Evolutionary conservation across 305 asterid species (phyloP).

Genomic region (Fraxinus albicans): DNA sequence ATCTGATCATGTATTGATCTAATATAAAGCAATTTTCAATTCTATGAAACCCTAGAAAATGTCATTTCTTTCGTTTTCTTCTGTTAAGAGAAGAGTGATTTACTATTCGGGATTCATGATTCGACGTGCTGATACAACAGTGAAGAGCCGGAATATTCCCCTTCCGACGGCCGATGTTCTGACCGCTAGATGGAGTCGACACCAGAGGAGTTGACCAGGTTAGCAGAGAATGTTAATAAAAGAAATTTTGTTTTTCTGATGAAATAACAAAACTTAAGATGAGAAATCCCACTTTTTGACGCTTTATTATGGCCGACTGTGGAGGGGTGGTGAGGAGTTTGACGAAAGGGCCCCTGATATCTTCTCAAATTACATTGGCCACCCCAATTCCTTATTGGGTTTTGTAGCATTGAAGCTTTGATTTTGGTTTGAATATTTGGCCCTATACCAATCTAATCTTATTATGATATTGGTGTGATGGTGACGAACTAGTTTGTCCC

Average conservation of each 20-base stretch:
- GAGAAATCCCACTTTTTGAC: not conserved
- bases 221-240: not conserved
- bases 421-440: not conserved
- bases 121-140: constrained; percentile 23
- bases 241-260: not conserved
- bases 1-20: constrained; percentile 29
- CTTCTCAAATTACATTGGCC: constrained; percentile 28
- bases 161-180: constrained; percentile 42
- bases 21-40: not conserved
- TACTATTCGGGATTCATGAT: constrained; percentile 85
- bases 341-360: constrained; percentile 29
- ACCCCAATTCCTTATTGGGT: not conserved
- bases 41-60: constrained; percentile 5
- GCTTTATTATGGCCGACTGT: constrained; percentile 25
- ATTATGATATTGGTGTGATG: not conserved
- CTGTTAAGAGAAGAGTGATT: constrained; percentile 19
- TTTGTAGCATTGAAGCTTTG: not conserved
- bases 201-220: constrained; percentile 42
- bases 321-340: constrained; percentile 28
- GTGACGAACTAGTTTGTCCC: not conserved
- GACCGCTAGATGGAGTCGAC: constrained; percentile 26
- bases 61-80: not conserved
- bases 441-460: not conserved
- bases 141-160: constrained; percentile 22
- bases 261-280: not conserved